Evolutionary conservation across 2,329 filamentous ascomycete species (phyloP), one percentile per base, ranked within the genome.

Genomic region (Magnaporthiopsis rhizophila): DNA sequence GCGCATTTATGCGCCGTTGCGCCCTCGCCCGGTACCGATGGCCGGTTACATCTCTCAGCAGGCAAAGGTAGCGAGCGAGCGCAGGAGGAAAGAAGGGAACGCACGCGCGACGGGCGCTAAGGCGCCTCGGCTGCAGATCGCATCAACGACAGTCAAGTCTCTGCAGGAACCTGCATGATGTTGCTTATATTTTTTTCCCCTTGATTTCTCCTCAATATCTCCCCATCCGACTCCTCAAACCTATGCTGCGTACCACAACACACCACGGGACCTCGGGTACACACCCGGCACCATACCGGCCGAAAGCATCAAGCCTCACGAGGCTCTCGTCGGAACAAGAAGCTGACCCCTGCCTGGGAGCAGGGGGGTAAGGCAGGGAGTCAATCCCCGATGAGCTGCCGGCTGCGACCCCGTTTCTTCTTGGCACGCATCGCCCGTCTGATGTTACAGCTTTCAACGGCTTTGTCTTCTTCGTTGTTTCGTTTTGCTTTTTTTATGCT

Each of bases 331-430:
- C 45, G 7, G 45, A 53, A 53, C 45, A 53, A 24, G 18, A 53
- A 53, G 21, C 45, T 53, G 21, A 53, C 45, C 45, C 45, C 8
- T 53, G 45, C n/a, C 45, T 53, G 45, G 45, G 45, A 24, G 18
- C 45, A 53, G 45, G 45, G 45, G 45, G 18, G 21, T 53, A 3
- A n/a, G 11, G 15, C 28, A 36, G 30, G 30, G 30, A 26, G 59
- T 61, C 59, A 61, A 61, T 61, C 34, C 34, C 59, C 59, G n/a
- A 36, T 61, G 34, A 36, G 59, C 26, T 26, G 59, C 36, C 59
- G 34, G 65, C 65, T 67, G 50, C 63, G 63, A 61, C 58, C 45
- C 45, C 21, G 61, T 60, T 64, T 50, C 62, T 62, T 64, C 38
- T 32, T 57, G 36, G 30, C 59, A 34, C 32, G 26, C 13, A 13